These are phyloP conservation scores for Solanum pinnatisectum DNA, from an alignment of 257 asterid genomes.

Conservation along the genomic window DNA sequence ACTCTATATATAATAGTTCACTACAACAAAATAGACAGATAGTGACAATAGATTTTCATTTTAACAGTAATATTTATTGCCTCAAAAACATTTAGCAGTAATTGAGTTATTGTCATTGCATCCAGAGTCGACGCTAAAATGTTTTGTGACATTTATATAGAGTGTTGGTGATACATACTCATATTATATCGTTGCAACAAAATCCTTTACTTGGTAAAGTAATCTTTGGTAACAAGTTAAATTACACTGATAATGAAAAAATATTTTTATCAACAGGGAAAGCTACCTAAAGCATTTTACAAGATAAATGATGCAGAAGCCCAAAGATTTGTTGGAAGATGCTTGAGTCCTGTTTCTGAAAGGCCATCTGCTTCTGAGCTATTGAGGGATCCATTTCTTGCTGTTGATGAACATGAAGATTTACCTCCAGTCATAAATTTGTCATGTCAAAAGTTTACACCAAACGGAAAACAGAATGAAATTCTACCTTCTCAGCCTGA, in stretches of 20 bases:
- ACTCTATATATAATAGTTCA: no score
- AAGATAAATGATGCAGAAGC: constrained; percentile 53
- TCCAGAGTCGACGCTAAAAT: no score
- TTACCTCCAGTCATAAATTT: constrained; percentile 6
- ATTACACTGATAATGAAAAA: not conserved
- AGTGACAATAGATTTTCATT: no score
- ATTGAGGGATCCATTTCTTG: constrained; percentile 57
- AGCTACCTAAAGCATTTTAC: constrained; percentile 48
- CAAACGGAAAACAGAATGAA: not conserved
- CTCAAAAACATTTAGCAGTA: no score
- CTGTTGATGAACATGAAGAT: constrained; percentile 27
- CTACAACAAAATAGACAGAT: no score
- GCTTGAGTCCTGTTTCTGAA: constrained; percentile 40
- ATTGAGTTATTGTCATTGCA: no score
- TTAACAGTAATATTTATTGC: no score
- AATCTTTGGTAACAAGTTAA: not conserved
- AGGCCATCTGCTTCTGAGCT: constrained; percentile 69
- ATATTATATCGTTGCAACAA: no score
- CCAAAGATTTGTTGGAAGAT: constrained; percentile 54
- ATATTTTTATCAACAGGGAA: constrained; percentile 31
- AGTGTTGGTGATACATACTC: no score
- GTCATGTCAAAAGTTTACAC: constrained; percentile 5
- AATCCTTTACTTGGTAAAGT: no score
- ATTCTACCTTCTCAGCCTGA: not conserved
- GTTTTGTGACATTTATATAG: no score